Percentiles rank a stretch among this genome's conserved stretches.
Evolutionary conservation across 352 stramenopile species (phyloP).

Genomic region (Phytopythium oedochilum): DNA sequence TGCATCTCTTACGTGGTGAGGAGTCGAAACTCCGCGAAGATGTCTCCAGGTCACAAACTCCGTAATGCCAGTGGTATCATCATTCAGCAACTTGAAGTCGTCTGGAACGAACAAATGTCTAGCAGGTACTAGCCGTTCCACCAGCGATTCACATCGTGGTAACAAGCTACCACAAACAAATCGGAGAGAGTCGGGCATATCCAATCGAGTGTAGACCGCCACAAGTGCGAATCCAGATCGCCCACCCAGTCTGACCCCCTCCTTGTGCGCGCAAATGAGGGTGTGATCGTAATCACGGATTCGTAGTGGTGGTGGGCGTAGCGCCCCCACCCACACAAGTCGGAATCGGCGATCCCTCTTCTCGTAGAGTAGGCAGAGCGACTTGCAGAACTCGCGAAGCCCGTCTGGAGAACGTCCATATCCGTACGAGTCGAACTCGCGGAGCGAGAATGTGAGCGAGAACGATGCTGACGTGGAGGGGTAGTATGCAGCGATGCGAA

Average conservation of each 20-base stretch:
- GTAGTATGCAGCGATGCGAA: slow-evolving; percentile 55
- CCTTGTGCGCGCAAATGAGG: slow-evolving; percentile 59
- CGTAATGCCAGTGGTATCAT: neutral
- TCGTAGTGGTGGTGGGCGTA: slow-evolving; percentile 45
- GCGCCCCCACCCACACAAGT: slow-evolving; percentile 50
- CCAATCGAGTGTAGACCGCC: slow-evolving; percentile 32
- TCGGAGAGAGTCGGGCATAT: slow-evolving; percentile 22
- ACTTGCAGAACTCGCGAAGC: slow-evolving; percentile 46
- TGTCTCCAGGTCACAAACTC: neutral
- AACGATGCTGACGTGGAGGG: slow-evolving; percentile 31
- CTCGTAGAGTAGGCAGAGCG: slow-evolving; percentile 57
- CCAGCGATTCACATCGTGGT: neutral
- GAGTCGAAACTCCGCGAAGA: neutral
- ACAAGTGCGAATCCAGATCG: slow-evolving; percentile 17
- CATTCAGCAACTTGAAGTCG: slow-evolving; percentile 11
- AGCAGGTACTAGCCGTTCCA: slow-evolving; percentile 17
- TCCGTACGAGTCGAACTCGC: slow-evolving; percentile 40
- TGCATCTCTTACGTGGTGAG: neutral
- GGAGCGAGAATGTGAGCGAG: slow-evolving; percentile 27
- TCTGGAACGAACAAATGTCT: slow-evolving; percentile 13
- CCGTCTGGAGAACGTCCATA: slow-evolving; percentile 43
- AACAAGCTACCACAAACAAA: slow-evolving; percentile 25
- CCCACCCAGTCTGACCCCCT: slow-evolving; percentile 29
- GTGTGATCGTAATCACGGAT: slow-evolving; percentile 42
- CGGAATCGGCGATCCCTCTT: slow-evolving; percentile 40